Base-by-base conservation (phyloP, 2,329 filamentous ascomycete species). In the Colletotrichum australisinense region DNA sequence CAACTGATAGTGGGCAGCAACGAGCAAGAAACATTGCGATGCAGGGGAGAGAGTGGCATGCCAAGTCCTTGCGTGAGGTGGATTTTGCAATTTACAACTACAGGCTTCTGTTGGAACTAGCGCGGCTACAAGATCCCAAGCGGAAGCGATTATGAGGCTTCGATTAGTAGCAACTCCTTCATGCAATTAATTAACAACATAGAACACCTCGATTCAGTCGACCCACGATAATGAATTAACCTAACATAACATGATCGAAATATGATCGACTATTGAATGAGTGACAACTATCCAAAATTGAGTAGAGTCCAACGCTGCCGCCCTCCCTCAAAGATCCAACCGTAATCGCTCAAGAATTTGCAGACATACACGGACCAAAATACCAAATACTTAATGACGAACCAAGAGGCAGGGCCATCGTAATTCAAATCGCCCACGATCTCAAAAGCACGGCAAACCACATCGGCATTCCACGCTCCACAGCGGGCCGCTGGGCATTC, bases 21-120 rank as follows among this genome's bases (percentile, higher is more conserved):
- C 81, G 84, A 69, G 90, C 88, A 0, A 79, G 81, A 32, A 79
- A 83, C 32, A 87, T 93, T 72, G 91, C 90, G 1, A 83, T 87
- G 62, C 78, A 81, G 8, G 90, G 91, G 0, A 82, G 84, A 9
- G 83, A 85, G 9, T 93, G 91, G 91, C 87, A 86, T 59, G 77
- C 76, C 0, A 86, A 83, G 76, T 87, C 87, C 12, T 76, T 93
- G 42, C 79, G 91, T 55, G 88, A 89, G 57, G 86, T 88, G 49
- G 91, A 93, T 78, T 86, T 91, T 76, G 84, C 87, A 32, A 84
- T 89, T 2, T 92, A 91, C 83, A 84, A 89, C 32, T 92, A 92
- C 76, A 83, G 92, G 63, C 77, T 93, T 71, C 74, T 93, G 76
- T 77, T 93, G 28, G 91, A 93, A 83, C 85, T 87, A 63, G 83